phyloP scores from a whole-genome alignment of 208 protist species.

The Leishmania aethiopica region DNA sequence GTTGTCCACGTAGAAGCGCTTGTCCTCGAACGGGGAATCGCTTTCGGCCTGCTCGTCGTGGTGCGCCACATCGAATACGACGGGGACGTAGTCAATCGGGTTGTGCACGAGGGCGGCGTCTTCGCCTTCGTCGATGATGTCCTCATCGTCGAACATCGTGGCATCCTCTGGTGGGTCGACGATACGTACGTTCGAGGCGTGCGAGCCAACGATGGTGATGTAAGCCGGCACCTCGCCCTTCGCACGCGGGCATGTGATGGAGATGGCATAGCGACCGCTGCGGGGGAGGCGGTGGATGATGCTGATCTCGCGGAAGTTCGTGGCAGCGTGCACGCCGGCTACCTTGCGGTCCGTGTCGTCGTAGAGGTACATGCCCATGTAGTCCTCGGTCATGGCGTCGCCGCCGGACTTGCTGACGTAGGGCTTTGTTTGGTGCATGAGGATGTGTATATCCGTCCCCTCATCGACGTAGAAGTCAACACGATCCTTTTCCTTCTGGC shows the following conservation, averaged over 20 bases:
- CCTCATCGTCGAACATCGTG: slow-evolving; percentile 76
- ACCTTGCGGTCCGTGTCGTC: slow-evolving; percentile 62
- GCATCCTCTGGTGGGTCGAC: slow-evolving; percentile 67
- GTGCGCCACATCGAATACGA: slow-evolving; percentile 40
- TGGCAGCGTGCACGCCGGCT: slow-evolving; percentile 64
- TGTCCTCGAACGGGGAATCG: slow-evolving; percentile 58
- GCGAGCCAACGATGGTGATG: slow-evolving; percentile 48
- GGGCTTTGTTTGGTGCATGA: slow-evolving; percentile 70
- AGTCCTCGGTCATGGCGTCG: slow-evolving; percentile 79
- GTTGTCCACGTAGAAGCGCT: slow-evolving; percentile 52
- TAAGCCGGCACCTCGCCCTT: slow-evolving; percentile 51
- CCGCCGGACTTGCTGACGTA: slow-evolving; percentile 38
- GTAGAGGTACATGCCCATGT: slow-evolving; percentile 86
- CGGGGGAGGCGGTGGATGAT: slow-evolving; percentile 54
- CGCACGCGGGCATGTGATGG: slow-evolving; percentile 64
- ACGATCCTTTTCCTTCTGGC: slow-evolving; percentile 54
- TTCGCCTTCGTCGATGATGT: slow-evolving; percentile 71
- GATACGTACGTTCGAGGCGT: slow-evolving; percentile 50
- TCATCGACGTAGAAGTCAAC: slow-evolving; percentile 85
- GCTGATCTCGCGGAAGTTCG: slow-evolving; percentile 84
- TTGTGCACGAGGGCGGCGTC: slow-evolving; percentile 36
- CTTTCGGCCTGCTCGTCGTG: slow-evolving; percentile 40
- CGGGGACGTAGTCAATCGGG: slow-evolving; percentile 60
- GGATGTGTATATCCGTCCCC: slow-evolving; percentile 69
- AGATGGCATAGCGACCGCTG: slow-evolving; percentile 71